phyloP scores from a whole-genome alignment of 2,329 filamentous ascomycete genomes.

The Aspergillus intermedius region DNA sequence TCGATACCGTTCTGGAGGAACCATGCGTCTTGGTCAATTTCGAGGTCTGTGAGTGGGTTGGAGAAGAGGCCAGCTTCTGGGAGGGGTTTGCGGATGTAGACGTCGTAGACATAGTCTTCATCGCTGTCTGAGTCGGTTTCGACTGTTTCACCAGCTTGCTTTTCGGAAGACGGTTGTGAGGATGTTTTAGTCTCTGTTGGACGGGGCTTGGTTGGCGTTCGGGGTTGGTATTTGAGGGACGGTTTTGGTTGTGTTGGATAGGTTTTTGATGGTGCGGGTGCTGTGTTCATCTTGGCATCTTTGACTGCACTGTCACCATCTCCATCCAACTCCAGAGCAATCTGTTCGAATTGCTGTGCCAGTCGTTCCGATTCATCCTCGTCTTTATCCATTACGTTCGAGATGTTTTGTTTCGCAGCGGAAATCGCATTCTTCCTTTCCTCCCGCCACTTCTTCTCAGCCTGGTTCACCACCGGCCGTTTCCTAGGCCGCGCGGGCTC shows the following conservation, averaged over 20 bases:
- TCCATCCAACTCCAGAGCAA: conserved; percentile 37
- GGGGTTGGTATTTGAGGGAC: conserved; percentile 32
- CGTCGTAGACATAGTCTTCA: conserved; percentile 57
- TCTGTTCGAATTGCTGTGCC: conserved; percentile 35
- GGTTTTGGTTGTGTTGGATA: conserved; percentile 16
- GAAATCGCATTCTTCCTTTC: conserved; percentile 27
- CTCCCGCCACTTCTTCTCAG: conserved; percentile 33
- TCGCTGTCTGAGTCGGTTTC: conserved; percentile 37
- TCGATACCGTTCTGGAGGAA: conserved; percentile 23
- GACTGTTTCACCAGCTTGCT: conserved; percentile 5
- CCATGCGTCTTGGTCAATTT: conserved; percentile 20
- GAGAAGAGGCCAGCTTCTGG: conserved; percentile 26
- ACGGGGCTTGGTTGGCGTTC: conserved; percentile 25
- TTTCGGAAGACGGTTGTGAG: conserved; percentile 13
- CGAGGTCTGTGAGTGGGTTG: conserved; percentile 27
- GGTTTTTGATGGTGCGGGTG: conserved; percentile 5
- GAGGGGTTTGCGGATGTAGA: conserved; percentile 49
- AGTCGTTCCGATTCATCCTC: conserved; percentile 39
- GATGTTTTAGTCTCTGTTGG: conserved; percentile 2
- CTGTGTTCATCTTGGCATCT: conserved; percentile 15
- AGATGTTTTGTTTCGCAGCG: conserved; percentile 30
- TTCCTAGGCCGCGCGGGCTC: conserved; percentile 23
- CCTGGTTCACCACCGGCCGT: conserved; percentile 35
- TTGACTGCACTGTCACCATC: conserved; percentile 6
- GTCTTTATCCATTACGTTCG: conserved; percentile 30